phyloP scores from a whole-genome alignment of 1,284 basidiomycete genomes.

The Boletus subluridellus region DNA sequence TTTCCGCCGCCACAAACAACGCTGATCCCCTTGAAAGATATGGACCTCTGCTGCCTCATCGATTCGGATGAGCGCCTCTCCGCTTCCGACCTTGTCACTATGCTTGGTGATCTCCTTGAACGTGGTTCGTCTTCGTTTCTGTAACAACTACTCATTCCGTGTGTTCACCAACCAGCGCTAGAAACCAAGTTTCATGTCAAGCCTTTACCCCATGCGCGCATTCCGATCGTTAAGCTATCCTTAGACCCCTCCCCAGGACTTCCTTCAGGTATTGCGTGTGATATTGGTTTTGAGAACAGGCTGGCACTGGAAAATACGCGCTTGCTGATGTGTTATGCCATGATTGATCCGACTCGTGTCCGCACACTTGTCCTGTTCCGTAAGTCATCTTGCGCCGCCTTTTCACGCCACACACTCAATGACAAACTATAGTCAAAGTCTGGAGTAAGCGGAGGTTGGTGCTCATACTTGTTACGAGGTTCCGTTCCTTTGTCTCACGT shows the following conservation, averaged over 20 bases:
- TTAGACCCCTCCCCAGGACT: slow-evolving; percentile 87
- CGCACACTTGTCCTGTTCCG: slow-evolving; percentile 93
- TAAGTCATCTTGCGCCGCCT: slow-evolving; percentile 44
- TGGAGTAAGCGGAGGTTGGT: slow-evolving; percentile 92
- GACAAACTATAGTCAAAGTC: slow-evolving; percentile 75
- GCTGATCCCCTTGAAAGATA: slow-evolving; percentile 56
- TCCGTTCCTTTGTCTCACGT: background rate
- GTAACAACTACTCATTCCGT: background rate
- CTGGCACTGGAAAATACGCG: slow-evolving; percentile 96
- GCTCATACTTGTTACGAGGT: background rate
- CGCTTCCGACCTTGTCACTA: slow-evolving; percentile 89
- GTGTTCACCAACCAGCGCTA: slow-evolving; percentile 28
- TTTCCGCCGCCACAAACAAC: background rate
- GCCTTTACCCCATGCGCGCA: slow-evolving; percentile 92
- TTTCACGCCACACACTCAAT: slow-evolving; percentile 14
- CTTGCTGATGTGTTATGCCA: slow-evolving; percentile 94
- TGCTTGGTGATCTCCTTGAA: slow-evolving; percentile 90
- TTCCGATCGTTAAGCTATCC: slow-evolving; percentile 97
- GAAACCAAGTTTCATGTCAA: slow-evolving; percentile 99
- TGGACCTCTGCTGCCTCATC: slow-evolving; percentile 97
- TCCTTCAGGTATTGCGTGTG: slow-evolving; percentile 90
- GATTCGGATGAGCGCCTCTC: slow-evolving; percentile 74
- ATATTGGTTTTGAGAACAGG: slow-evolving; percentile 98
- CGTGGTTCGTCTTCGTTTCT: slow-evolving; percentile 55
- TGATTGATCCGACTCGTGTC: slow-evolving; percentile 92